phyloP scores from a whole-genome alignment of 2,329 filamentous ascomycete genomes.

The Fusarium sulawesiense region DNA sequence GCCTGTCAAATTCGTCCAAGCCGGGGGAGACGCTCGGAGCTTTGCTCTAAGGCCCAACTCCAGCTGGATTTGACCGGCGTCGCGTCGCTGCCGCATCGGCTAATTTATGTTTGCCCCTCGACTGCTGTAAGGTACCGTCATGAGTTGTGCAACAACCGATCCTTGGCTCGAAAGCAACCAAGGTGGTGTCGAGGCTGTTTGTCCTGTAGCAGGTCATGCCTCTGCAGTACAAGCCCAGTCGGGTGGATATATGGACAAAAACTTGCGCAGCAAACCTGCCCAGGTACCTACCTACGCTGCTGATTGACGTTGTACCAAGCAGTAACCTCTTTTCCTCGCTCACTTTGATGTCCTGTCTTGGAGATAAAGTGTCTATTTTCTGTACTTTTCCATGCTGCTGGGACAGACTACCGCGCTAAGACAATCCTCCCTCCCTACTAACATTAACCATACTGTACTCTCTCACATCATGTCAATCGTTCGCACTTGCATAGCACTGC shows the following conservation, averaged over 20 bases:
- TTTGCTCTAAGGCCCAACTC: conserved; percentile 6
- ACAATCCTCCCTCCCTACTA: background rate
- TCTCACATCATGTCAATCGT: background rate
- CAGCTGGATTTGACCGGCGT: conserved; percentile 26
- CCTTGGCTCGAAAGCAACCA: conserved; percentile 1
- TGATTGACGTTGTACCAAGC: background rate
- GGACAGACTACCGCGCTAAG: conserved; percentile 32
- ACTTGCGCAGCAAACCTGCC: background rate
- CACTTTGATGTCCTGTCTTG: background rate
- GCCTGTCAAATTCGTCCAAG: background rate
- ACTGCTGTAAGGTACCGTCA: conserved; percentile 40
- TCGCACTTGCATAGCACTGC: background rate
- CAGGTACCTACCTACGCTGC: background rate
- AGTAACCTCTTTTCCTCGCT: background rate
- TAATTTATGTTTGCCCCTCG: conserved; percentile 30
- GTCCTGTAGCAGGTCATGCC: background rate
- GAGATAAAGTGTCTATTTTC: background rate
- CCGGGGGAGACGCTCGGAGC: conserved; percentile 3
- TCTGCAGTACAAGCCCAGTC: background rate
- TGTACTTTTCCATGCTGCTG: conserved; percentile 37
- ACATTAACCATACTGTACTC: background rate
- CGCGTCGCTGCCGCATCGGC: conserved; percentile 30
- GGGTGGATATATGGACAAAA: background rate
- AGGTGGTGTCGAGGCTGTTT: conserved; percentile 15
- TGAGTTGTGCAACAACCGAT: conserved; percentile 20